Conservation (phyloP, 495 filamentous ascomycete species). For the Xylaria telfairii region DNA sequence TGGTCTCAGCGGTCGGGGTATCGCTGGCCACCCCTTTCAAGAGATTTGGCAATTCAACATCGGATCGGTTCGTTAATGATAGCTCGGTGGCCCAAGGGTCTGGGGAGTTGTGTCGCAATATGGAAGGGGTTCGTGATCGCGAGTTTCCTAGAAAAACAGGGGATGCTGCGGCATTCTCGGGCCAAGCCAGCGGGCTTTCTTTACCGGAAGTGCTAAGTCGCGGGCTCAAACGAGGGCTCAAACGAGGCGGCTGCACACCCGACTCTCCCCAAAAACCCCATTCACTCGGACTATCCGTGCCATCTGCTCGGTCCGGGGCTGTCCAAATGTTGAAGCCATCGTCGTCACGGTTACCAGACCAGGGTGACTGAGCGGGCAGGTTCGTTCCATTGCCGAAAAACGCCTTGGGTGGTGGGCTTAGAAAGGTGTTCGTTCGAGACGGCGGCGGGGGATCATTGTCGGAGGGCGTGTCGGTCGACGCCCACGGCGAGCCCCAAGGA, state of each 20-base stretch:
- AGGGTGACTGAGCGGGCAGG: conserved; percentile 47
- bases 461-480: conserved; percentile 41
- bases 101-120: conserved; percentile 56
- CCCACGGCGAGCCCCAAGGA: conserved; percentile 63
- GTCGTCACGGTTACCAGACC: conserved; percentile 52
- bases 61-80: conserved; percentile 29
- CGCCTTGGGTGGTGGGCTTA: conserved; percentile 53
- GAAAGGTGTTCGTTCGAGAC: conserved; percentile 44
- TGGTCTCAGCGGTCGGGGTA: background rate
- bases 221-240: conserved; percentile 42
- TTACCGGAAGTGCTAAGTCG: conserved; percentile 38
- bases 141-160: conserved; percentile 34
- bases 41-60: background rate
- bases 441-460: conserved; percentile 36
- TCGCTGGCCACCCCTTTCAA: background rate
- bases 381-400: conserved; percentile 48
- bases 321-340: conserved; percentile 51
- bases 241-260: conserved; percentile 39
- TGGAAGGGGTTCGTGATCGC: conserved; percentile 42
- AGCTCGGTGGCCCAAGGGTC: conserved; percentile 56
- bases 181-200: conserved; percentile 48
- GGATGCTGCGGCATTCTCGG: conserved; percentile 43
- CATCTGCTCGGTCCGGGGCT: conserved; percentile 33
- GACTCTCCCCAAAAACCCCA: conserved; percentile 49
- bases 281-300: conserved; percentile 33